Evolutionary conservation across 2,329 filamentous ascomycete species (phyloP).

Genomic region (Stachybotrys chartarum): DNA sequence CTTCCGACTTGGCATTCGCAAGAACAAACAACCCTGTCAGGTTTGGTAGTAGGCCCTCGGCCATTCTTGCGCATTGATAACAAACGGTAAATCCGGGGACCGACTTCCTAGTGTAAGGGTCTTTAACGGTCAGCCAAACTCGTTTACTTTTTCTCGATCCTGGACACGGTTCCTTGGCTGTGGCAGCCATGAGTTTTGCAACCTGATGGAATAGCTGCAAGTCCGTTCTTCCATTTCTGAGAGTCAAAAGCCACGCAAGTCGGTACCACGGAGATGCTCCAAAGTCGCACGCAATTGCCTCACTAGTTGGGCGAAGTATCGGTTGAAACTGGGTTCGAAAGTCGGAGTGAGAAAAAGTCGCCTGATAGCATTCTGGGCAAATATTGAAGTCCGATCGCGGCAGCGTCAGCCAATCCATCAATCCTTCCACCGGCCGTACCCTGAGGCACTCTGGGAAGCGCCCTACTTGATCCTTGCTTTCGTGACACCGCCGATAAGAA

Average conservation of each 20-base stretch:
- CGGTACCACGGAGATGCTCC: constrained; percentile 72
- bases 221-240: constrained; percentile 61
- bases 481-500: constrained; percentile 46
- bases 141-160: constrained; percentile 48
- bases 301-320: constrained; percentile 49
- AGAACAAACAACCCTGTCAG: constrained; percentile 60
- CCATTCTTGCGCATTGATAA: constrained; percentile 61
- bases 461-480: constrained; percentile 23
- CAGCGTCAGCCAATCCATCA: constrained; percentile 76
- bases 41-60: constrained; percentile 67
- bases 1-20: constrained; percentile 37
- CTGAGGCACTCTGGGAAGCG: constrained; percentile 64
- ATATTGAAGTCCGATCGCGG: constrained; percentile 68
- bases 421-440: constrained; percentile 51
- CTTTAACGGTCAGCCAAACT: constrained; percentile 69
- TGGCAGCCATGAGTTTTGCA: constrained; percentile 46
- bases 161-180: constrained; percentile 48
- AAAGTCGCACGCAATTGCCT: constrained; percentile 67
- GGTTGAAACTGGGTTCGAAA: constrained; percentile 59
- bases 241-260: constrained; percentile 73
- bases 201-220: constrained; percentile 64
- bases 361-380: constrained; percentile 72
- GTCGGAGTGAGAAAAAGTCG: constrained; percentile 59
- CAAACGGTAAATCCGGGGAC: constrained; percentile 71
- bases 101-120: constrained; percentile 55